Conservation (phyloP, 2,329 filamentous ascomycete genomes). For the Exophiala mesophila region DNA sequence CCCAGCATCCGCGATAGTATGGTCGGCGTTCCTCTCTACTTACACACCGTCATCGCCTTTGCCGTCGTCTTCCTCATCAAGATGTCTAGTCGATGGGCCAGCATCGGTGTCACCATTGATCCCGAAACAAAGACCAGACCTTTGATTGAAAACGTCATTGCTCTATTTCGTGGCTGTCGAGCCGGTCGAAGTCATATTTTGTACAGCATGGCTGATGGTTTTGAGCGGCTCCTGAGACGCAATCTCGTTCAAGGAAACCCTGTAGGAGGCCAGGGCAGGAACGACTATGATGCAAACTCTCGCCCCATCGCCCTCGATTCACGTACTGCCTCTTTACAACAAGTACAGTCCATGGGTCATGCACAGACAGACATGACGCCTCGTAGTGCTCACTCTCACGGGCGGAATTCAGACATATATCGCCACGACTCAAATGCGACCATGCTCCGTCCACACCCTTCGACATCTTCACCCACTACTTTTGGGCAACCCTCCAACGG, state of each 20-base stretch:
- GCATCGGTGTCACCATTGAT: conserved; percentile 26
- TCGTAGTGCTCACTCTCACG: neutral
- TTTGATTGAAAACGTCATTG: conserved; percentile 24
- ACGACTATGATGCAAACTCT: neutral
- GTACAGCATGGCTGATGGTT: conserved; percentile 26
- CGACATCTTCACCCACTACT: neutral
- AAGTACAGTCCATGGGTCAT: neutral
- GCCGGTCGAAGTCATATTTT: conserved; percentile 25
- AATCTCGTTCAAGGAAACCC: conserved; percentile 12
- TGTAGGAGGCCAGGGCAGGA: neutral
- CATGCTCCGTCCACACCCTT: neutral
- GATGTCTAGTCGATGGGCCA: conserved; percentile 29
- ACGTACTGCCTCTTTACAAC: neutral
- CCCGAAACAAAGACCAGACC: conserved; percentile 24
- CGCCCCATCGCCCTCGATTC: neutral
- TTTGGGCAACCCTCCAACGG: neutral
- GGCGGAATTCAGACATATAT: neutral
- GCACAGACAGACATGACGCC: neutral
- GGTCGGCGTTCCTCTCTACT: conserved; percentile 43
- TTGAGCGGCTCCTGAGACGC: conserved; percentile 22
- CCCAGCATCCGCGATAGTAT: conserved; percentile 45
- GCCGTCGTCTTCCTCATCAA: conserved; percentile 44
- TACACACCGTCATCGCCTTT: conserved; percentile 44
- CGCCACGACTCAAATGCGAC: conserved; percentile 3
- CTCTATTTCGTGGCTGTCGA: conserved; percentile 16